Conservation (phyloP, 306 rosid species). For the Trifolium fragiferum region DNA sequence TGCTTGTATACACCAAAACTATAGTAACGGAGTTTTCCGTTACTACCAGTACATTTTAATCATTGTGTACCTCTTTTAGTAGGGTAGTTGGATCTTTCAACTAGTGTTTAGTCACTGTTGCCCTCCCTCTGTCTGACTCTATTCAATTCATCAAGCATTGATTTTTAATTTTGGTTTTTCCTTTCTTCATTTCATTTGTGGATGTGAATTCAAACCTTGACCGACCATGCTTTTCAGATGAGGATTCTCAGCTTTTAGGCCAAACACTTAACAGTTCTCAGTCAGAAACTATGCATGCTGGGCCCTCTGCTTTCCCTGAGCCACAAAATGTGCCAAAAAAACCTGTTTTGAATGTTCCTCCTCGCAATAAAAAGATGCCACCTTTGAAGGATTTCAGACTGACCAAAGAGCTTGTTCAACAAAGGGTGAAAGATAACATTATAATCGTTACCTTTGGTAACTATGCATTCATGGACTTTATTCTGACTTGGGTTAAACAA, state of each 20-base stretch:
- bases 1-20: background rate
- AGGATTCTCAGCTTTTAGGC: conserved; percentile 43
- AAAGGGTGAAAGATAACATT: conserved; percentile 79
- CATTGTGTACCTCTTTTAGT: conserved; percentile 8
- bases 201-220: conserved; percentile 33
- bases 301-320: conserved; percentile 39
- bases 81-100: conserved; percentile 10
- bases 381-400: conserved; percentile 61
- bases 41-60: background rate
- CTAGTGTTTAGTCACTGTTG: conserved; percentile 3
- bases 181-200: background rate
- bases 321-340: conserved; percentile 41
- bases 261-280: conserved; percentile 49
- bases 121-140: conserved; percentile 8
- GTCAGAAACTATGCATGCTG: conserved; percentile 35
- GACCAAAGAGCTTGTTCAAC: conserved; percentile 74
- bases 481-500: conserved; percentile 90
- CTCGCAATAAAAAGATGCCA: conserved; percentile 62
- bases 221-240: conserved; percentile 50
- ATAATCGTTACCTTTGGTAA: conserved; percentile 92
- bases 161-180: background rate
- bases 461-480: conserved; percentile 97
- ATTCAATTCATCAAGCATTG: conserved; percentile 24
- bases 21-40: background rate
- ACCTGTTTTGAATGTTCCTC: conserved; percentile 67